phyloP scores from a whole-genome alignment of 306 rosid species.

The Pyrus communis region DNA sequence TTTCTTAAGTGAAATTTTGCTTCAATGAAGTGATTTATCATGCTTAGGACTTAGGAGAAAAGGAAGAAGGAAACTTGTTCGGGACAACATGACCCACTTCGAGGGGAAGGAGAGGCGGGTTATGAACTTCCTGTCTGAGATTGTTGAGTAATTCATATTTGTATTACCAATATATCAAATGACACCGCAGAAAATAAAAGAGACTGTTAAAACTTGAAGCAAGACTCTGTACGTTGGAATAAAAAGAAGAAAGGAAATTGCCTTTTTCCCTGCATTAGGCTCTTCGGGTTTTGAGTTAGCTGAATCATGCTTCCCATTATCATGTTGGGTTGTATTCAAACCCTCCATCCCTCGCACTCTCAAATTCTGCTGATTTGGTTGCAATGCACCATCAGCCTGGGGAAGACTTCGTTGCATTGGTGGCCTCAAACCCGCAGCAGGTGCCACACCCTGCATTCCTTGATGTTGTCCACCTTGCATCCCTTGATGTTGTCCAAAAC shows the following conservation, averaged over 20 bases:
- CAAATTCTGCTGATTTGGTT: constrained; percentile 46
- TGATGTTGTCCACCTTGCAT: constrained; percentile 60
- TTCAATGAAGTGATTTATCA: neutral
- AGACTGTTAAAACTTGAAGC: neutral
- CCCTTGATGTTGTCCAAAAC: constrained; percentile 72
- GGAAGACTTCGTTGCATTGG: constrained; percentile 33
- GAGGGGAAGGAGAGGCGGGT: neutral
- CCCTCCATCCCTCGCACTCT: constrained; percentile 50
- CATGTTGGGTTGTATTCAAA: constrained; percentile 34
- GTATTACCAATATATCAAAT: neutral
- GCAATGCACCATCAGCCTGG: constrained; percentile 32
- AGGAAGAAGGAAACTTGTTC: neutral
- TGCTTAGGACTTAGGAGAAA: neutral
- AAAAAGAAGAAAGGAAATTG: constrained; percentile 28
- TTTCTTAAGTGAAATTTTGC: neutral
- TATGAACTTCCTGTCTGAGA: neutral
- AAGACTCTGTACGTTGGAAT: constrained; percentile 8
- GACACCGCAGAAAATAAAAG: neutral
- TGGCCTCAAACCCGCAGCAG: constrained; percentile 48
- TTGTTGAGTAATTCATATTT: neutral
- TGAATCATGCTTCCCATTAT: constrained; percentile 39
- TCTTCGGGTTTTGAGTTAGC: constrained; percentile 34
- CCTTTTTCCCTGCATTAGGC: constrained; percentile 42
- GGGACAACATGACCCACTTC: neutral
- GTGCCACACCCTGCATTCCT: constrained; percentile 46